A percentile compares a stretch with the other conserved stretches of the same genome.
Evolutionary conservation across 2,329 filamentous ascomycete genomes (phyloP).

Genomic region (Endocalyx cinctus): DNA sequence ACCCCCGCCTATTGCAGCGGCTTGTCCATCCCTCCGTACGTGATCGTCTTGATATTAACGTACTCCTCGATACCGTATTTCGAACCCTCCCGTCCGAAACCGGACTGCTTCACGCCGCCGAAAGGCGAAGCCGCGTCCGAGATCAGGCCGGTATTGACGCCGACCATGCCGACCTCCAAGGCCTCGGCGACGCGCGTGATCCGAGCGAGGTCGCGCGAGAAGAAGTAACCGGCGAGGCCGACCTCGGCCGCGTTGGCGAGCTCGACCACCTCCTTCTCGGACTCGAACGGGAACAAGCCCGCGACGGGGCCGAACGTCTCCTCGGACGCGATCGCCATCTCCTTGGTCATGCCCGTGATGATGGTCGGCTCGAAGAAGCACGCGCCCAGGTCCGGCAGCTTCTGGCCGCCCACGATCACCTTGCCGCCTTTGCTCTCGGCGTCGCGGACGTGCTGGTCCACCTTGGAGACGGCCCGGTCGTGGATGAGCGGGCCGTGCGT

Average conservation of each 20-base stretch:
- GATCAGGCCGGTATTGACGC: slow-evolving; percentile 71
- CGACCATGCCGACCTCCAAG: slow-evolving; percentile 83
- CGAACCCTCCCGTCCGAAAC: slow-evolving; percentile 75
- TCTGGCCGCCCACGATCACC: slow-evolving; percentile 70
- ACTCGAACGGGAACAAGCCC: slow-evolving; percentile 81
- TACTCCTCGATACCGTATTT: slow-evolving; percentile 76
- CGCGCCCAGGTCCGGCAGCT: slow-evolving; percentile 65
- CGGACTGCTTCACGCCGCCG: slow-evolving; percentile 77
- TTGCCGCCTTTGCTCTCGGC: slow-evolving; percentile 73
- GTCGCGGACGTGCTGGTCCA: slow-evolving; percentile 73
- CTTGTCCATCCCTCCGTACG: slow-evolving; percentile 51
- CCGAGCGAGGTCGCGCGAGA: slow-evolving; percentile 59
- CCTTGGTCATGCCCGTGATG: slow-evolving; percentile 75
- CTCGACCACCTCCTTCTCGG: slow-evolving; percentile 80
- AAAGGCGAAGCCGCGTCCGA: slow-evolving; percentile 59
- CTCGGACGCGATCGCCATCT: slow-evolving; percentile 80
- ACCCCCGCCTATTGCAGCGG: no score
- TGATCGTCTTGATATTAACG: slow-evolving; percentile 63
- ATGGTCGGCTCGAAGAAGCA: slow-evolving; percentile 93
- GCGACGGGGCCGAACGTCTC: slow-evolving; percentile 97
- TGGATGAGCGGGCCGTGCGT: slow-evolving; percentile 86
- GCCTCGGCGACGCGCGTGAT: slow-evolving; percentile 60
- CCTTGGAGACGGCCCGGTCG: slow-evolving; percentile 74
- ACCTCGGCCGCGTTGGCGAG: slow-evolving; percentile 80
- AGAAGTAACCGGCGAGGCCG: slow-evolving; percentile 93